Evolutionary conservation across 768 basidiomycete species (phyloP), one percentile per base, ranked within the genome.

Genomic region (Leucosporidium yakuticum): DNA sequence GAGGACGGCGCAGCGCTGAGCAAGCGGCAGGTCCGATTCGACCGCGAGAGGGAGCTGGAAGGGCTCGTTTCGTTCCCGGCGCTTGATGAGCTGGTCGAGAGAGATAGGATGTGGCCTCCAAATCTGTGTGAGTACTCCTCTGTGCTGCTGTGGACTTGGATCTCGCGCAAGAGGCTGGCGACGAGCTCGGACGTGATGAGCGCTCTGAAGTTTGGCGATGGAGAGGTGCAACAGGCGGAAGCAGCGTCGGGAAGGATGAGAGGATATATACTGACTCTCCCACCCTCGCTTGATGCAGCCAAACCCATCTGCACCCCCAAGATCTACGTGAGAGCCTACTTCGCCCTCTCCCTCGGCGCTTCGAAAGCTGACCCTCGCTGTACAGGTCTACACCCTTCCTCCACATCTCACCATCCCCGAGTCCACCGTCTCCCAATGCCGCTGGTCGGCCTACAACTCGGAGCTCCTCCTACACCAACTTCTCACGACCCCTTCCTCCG

Each of bases 391-490:
- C 63, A 44, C 54, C 47, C 63, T 69, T 29, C 68, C 68, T 32
- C 34, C 53, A 4, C 50, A 56, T 8, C 63, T 69, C 27, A 56
- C 29, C 5, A 63, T 69, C 1, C 63, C 68, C 15, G 32, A 44
- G 1, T 19, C 27, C 27, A 64, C 63, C 9, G 51, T 62, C 49
- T 56, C 59, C 11, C 63, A 65, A 20, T 64, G 68, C 59, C 68
- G 68, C 58, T 69, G 68, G 68, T 69, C 68, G 49, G 63, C 68
- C 4, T 69, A 69, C 62, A 63, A 63, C 57, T 68, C 67, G 15
- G 67, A 68, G 44, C 68, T 69, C 47, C 60, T 64, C 32, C 53
- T 69, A 1, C 62, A 68, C 55, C 25, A 54, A 6, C 55, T 61
- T 14, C 63, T 69, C 47, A n/a, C 36, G 8, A 15, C 32, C 4